Evolutionary conservation across 176 grass and related monocot genomes (phyloP).

Genomic region (Cocos nucifera): DNA sequence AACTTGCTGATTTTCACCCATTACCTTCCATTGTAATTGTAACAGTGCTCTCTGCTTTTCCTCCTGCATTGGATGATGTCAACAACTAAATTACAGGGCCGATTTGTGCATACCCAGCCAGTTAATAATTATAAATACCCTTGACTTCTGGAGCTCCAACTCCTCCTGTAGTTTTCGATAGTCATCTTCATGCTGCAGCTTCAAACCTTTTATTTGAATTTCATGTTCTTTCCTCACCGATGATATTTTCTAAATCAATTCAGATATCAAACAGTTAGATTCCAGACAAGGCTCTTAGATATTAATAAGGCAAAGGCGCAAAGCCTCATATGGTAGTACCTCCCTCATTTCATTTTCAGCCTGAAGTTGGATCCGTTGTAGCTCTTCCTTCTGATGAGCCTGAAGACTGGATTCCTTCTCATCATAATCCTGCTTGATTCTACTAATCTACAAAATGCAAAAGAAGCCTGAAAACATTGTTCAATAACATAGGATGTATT

Average conservation of each 20-base stretch:
- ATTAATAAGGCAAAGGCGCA: slow-evolving; percentile 3
- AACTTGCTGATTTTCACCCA: slow-evolving; percentile 88
- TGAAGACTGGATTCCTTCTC: slow-evolving; percentile 62
- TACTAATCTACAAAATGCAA: slow-evolving; percentile 54
- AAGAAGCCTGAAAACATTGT: slow-evolving; percentile 15
- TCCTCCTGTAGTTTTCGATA: slow-evolving; percentile 73
- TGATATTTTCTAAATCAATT: slow-evolving; percentile 45
- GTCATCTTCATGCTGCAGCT: slow-evolving; percentile 65
- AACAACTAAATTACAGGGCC: slow-evolving; percentile 19
- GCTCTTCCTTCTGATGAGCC: slow-evolving; percentile 72
- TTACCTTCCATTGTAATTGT: slow-evolving; percentile 97
- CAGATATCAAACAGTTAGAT: background rate
- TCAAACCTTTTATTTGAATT: slow-evolving; percentile 64
- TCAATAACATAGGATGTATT: slow-evolving; percentile 13
- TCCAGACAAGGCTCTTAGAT: background rate
- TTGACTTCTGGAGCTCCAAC: slow-evolving; percentile 87
- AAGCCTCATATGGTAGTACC: slow-evolving; percentile 25
- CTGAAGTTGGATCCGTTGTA: slow-evolving; percentile 57
- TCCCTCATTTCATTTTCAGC: slow-evolving; percentile 89
- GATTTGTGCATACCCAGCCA: background rate
- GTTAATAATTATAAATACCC: slow-evolving; percentile 31
- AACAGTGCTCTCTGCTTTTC: slow-evolving; percentile 89
- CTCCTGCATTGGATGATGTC: slow-evolving; percentile 49
- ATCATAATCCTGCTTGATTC: slow-evolving; percentile 62
- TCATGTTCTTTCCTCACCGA: slow-evolving; percentile 81